Conservation (phyloP, 129 eudicot species). For the Helianthus annuus region DNA sequence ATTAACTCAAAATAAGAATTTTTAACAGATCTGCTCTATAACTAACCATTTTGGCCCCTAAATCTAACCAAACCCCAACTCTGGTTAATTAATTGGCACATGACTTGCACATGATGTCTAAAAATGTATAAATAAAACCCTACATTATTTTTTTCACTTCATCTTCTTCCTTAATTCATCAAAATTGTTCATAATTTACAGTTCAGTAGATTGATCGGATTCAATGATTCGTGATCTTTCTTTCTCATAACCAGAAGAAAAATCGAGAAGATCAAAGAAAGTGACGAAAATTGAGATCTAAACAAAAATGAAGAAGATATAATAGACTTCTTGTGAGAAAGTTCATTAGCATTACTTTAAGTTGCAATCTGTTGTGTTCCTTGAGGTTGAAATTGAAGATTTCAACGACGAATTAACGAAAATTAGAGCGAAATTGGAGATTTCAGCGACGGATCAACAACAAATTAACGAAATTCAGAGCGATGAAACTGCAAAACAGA, state of each 20-base stretch:
- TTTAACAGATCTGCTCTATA: too few relatives aligned
- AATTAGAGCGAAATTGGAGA: not conserved
- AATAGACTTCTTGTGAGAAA: not conserved
- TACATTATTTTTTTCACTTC: too few relatives aligned
- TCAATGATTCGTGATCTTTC: not conserved
- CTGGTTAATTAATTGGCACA: too few relatives aligned
- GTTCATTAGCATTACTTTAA: slow-evolving; percentile 27
- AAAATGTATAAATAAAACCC: too few relatives aligned
- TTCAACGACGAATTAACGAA: not conserved
- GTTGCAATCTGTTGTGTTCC: slow-evolving; percentile 6
- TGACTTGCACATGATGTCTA: too few relatives aligned
- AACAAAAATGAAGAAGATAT: not conserved
- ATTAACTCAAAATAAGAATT: too few relatives aligned
- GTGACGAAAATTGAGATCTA: not conserved
- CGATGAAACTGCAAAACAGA: slow-evolving; percentile 18
- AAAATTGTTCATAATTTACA: not conserved
- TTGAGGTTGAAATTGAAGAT: not conserved
- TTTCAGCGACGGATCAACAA: not conserved
- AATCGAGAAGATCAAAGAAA: not conserved
- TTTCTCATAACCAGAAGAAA: not conserved
- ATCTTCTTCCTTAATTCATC: too few relatives aligned
- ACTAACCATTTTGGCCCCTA: too few relatives aligned
- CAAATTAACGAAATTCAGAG: slow-evolving; percentile 8
- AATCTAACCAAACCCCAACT: too few relatives aligned
- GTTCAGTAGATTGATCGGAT: not conserved